phyloP scores from a whole-genome alignment of 2,329 filamentous ascomycete genomes.

The Cordyceps cicadae region DNA sequence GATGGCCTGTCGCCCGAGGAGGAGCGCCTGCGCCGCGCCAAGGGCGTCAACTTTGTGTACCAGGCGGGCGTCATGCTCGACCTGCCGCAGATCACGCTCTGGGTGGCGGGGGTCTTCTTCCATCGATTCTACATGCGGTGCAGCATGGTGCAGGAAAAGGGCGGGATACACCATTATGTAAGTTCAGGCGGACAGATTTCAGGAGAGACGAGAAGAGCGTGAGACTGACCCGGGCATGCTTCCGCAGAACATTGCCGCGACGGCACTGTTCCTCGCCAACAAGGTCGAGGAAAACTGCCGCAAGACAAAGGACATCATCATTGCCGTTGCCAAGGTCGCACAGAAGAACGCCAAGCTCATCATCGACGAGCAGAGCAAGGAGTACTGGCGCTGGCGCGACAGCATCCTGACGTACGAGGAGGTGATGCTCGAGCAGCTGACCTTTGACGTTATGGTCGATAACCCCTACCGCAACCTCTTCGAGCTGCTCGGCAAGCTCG shows the following conservation, averaged over 20 bases:
- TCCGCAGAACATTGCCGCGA: slow-evolving; percentile 70
- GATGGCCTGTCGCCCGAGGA: slow-evolving; percentile 71
- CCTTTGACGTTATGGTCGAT: slow-evolving; percentile 87
- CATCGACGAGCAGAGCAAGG: slow-evolving; percentile 94
- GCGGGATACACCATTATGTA: slow-evolving; percentile 84
- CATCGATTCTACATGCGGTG: slow-evolving; percentile 92
- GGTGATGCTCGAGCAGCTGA: slow-evolving; percentile 80
- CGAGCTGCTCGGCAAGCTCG: slow-evolving; percentile 66
- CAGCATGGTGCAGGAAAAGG: slow-evolving; percentile 67
- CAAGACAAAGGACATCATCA: slow-evolving; percentile 90
- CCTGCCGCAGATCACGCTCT: slow-evolving; percentile 83
- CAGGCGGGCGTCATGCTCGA: slow-evolving; percentile 90
- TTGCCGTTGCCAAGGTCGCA: slow-evolving; percentile 86
- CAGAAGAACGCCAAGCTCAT: slow-evolving; percentile 87
- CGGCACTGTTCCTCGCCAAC: slow-evolving; percentile 84
- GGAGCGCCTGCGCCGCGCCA: slow-evolving; percentile 73
- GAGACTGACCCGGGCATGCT: neutral
- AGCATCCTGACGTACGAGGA: slow-evolving; percentile 90
- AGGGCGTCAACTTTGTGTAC: slow-evolving; percentile 93
- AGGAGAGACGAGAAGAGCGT: neutral
- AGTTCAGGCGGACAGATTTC: slow-evolving; percentile 23
- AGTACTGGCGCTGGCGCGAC: slow-evolving; percentile 97
- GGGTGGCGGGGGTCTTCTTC: slow-evolving; percentile 88
- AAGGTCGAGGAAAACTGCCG: slow-evolving; percentile 97
- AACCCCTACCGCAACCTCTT: slow-evolving; percentile 81